Evolutionary conservation across 2,329 filamentous ascomycete species (phyloP), one percentile per base, ranked within the genome.

Genomic region (Fusarium sp.): DNA sequence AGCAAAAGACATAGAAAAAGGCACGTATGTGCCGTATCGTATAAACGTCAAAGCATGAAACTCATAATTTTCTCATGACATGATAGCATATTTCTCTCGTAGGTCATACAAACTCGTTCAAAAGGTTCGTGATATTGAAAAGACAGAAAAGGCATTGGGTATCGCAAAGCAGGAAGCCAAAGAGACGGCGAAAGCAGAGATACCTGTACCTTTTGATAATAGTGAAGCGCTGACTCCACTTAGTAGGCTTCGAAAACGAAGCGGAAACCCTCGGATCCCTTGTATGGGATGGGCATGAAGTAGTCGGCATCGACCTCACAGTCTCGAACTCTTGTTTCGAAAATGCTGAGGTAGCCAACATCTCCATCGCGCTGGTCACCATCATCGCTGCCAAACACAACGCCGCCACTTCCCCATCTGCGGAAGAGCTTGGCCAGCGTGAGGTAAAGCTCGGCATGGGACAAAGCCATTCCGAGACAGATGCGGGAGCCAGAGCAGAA

Each of bases 241-340:
- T 53, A 75, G 44, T 67, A 73, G n/a, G 66, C 54, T 49, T 78
- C 75, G 34, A 79, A 71, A 19, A 75, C 64, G 54, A 79, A 72
- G 30, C 76, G 77, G 45, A 79, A 61, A 7, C 75, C 77, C 52
- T 78, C 75, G 20, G 74, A 74, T 48, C 75, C 75, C 75, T 78
- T 78, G 67, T 76, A 78, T 20, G 78, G 77, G 17, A 80, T 76
- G 9, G 78, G 78, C 57, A 80, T 76, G 24, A 80, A 79, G 53
- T 76, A 80, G 52, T 80, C 78, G 21, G 76, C 73, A 17, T 77
- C 77, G 72, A 78, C 74, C 67, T 78, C 73, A 32, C 74, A 77
- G 54, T 79, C 78, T 47, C 71, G 69, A 10, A 74, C 67, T 34
- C 74, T 74, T 14, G 77, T 79, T 57, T 80, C 73, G 43, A 75